Evolutionary conservation across 805 yeast genomes (phyloP).

Genomic region (Pichia occidentalis): DNA sequence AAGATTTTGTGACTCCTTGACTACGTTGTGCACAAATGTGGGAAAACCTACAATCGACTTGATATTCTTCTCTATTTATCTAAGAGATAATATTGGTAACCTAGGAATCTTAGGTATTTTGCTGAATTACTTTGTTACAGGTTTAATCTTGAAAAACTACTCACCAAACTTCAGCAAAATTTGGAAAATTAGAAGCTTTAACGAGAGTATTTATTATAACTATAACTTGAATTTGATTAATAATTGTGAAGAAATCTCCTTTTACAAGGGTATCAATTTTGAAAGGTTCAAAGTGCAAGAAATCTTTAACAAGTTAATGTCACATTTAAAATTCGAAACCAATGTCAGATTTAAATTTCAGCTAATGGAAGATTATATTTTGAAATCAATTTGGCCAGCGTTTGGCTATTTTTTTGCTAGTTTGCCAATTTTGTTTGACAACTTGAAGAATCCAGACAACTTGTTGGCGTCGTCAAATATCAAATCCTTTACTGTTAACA

Average conservation of each 20-base stretch:
- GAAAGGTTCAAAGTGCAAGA: conserved; percentile 62
- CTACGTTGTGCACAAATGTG: conserved; percentile 77
- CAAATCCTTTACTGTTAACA: conserved; percentile 86
- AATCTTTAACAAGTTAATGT: conserved; percentile 49
- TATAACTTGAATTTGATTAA: conserved; percentile 79
- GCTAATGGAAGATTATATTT: conserved; percentile 74
- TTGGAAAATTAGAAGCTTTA: conserved; percentile 62
- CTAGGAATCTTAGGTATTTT: conserved; percentile 81
- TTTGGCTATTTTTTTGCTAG: conserved; percentile 90
- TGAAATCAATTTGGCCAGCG: conserved; percentile 92
- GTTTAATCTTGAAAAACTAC: conserved; percentile 58
- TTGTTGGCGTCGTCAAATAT: conserved; percentile 41
- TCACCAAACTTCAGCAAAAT: conserved; percentile 84
- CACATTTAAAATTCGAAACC: conserved; percentile 31
- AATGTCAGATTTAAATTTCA: conserved; percentile 63
- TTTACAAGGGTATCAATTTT: conserved; percentile 79
- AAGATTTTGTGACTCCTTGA: conserved; percentile 71
- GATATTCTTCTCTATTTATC: conserved; percentile 74
- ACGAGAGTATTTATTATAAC: conserved; percentile 86
- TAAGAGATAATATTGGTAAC: conserved; percentile 79
- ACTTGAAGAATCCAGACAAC: conserved; percentile 7
- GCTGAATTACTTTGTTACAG: conserved; percentile 73
- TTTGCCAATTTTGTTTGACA: conserved; percentile 68
- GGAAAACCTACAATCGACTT: conserved; percentile 90
- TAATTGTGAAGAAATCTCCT: conserved; percentile 90